Evolutionary conservation across 306 rosid species (phyloP).

Genomic region (Cicer pinnatifidum): DNA sequence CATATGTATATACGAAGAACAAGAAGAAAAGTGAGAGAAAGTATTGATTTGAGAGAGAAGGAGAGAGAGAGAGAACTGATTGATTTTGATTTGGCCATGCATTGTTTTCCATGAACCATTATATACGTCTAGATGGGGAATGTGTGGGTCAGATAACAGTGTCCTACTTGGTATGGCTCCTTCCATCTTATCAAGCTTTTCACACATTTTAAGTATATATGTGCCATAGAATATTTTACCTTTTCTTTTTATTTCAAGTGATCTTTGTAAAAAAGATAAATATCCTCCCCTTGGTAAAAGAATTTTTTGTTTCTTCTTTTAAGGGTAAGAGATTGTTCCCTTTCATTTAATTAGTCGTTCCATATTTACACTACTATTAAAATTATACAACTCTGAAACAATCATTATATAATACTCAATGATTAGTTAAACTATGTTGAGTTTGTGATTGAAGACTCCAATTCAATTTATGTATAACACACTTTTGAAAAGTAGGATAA

Average conservation of each 20-base stretch:
- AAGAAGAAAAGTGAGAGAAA: conserved; percentile 32
- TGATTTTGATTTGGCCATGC: conserved; percentile 76
- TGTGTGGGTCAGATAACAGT: conserved; percentile 53
- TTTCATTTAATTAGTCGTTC: background rate
- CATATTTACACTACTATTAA: background rate
- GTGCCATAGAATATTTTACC: conserved; percentile 28
- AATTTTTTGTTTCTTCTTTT: background rate
- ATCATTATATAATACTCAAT: no score
- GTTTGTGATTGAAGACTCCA: no score
- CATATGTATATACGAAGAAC: conserved; percentile 32
- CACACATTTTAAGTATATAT: conserved; percentile 40
- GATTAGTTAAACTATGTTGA: no score
- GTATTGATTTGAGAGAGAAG: conserved; percentile 44
- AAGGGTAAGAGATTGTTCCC: background rate
- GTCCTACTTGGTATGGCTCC: conserved; percentile 58
- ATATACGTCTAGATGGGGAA: conserved; percentile 65
- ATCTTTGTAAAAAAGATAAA: conserved; percentile 9
- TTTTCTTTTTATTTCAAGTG: conserved; percentile 35
- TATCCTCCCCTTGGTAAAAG: background rate
- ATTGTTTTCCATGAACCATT: conserved; percentile 66
- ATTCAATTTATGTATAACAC: no score
- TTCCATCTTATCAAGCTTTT: conserved; percentile 52
- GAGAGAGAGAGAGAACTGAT: conserved; percentile 44
- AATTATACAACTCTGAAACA: background rate
- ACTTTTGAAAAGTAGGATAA: no score